These are phyloP conservation scores for Teunomyces cretensis DNA, from an alignment of 805 yeast species.

Conservation along the genomic window DNA sequence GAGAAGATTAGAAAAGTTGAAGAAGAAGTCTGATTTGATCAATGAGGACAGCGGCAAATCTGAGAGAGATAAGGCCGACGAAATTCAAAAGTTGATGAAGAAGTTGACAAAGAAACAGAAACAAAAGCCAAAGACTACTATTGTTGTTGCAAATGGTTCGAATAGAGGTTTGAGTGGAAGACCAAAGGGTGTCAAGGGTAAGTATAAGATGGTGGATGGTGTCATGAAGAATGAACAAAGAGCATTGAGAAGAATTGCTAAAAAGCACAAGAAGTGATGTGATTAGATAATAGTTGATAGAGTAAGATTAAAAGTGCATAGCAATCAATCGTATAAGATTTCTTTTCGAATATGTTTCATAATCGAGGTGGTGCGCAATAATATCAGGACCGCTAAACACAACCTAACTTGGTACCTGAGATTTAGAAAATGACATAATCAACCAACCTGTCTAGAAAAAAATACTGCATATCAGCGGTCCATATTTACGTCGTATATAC, in stretches of 20 bases:
- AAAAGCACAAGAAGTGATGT: slow-evolving; percentile 66
- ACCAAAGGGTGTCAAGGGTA: slow-evolving; percentile 96
- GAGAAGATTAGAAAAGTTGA: slow-evolving; percentile 79
- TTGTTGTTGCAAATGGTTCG: slow-evolving; percentile 83
- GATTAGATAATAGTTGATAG: not conserved
- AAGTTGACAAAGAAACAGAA: slow-evolving; percentile 73
- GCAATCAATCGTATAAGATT: not conserved
- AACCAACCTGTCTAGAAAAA: too few species aligned
- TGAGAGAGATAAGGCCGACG: slow-evolving; percentile 93
- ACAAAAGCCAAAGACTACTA: slow-evolving; percentile 76
- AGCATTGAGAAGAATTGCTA: slow-evolving; percentile 85
- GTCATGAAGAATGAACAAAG: slow-evolving; percentile 95
- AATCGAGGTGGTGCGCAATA: too few species aligned
- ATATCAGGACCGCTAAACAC: too few species aligned
- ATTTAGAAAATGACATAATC: too few species aligned
- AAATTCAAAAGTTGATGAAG: slow-evolving; percentile 81
- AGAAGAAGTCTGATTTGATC: slow-evolving; percentile 89
- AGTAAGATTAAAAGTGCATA: not conserved
- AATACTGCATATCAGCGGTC: too few species aligned
- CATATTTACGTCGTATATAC: too few species aligned
- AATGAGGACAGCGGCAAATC: slow-evolving; percentile 84
- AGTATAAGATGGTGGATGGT: slow-evolving; percentile 99
- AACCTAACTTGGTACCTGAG: too few species aligned
- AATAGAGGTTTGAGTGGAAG: slow-evolving; percentile 90
- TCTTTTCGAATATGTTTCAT: too few species aligned